Evolutionary conservation across 1,284 basidiomycete genomes (phyloP).

Genomic region (Cryptococcus wingfieldii): DNA sequence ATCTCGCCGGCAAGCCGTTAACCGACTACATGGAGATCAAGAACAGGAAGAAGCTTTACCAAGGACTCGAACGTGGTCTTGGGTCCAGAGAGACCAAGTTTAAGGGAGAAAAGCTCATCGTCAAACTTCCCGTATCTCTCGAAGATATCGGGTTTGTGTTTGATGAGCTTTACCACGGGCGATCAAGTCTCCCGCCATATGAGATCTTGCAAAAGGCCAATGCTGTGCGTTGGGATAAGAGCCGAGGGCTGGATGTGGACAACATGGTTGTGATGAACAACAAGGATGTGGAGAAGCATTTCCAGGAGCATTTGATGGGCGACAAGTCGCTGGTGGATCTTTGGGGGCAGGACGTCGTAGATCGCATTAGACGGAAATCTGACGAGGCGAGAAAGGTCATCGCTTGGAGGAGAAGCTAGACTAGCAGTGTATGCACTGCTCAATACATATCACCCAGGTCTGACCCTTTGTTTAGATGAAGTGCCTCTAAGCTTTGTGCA

Average conservation of each 20-base stretch:
- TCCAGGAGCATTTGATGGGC: slow-evolving; percentile 54
- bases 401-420: slow-evolving; percentile 31
- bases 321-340: slow-evolving; percentile 54
- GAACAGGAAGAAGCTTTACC: slow-evolving; percentile 76
- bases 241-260: slow-evolving; percentile 59
- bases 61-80: slow-evolving; percentile 71
- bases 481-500: too few species aligned
- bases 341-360: slow-evolving; percentile 62
- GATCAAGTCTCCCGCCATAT: slow-evolving; percentile 71
- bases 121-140: slow-evolving; percentile 63
- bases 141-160: slow-evolving; percentile 77
- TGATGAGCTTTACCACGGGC: slow-evolving; percentile 78
- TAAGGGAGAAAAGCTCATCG: slow-evolving; percentile 15
- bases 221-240: slow-evolving; percentile 69
- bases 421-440: neutral
- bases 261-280: slow-evolving; percentile 79
- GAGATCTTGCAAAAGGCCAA: slow-evolving; percentile 56
- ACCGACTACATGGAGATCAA: slow-evolving; percentile 76
- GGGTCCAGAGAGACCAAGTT: slow-evolving; percentile 53
- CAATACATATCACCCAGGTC: neutral
- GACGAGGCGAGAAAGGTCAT: slow-evolving; percentile 54
- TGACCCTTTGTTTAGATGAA: too few species aligned
- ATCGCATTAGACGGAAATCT: slow-evolving; percentile 53
- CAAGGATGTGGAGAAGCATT: slow-evolving; percentile 66
- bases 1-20: slow-evolving; percentile 75